Conservation (phyloP, 352 stramenopile species). For the Phytophthora brassicae region DNA sequence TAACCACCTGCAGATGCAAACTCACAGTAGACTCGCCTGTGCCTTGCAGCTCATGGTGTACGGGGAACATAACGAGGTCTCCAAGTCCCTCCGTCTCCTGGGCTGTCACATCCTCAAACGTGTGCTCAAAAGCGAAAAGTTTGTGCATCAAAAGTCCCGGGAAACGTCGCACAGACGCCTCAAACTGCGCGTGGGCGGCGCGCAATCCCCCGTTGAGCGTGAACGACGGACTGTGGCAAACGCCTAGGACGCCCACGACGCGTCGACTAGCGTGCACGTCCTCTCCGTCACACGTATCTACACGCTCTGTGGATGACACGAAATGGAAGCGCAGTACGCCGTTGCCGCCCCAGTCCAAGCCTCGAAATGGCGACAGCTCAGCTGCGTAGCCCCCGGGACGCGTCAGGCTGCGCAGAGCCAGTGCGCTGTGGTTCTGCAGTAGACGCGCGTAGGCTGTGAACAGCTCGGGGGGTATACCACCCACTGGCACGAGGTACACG, state of each 20-base stretch:
- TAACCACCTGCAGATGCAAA: constrained; percentile 77
- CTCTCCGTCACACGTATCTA: constrained; percentile 66
- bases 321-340: constrained; percentile 72
- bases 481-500: constrained; percentile 82
- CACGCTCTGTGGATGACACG: constrained; percentile 57
- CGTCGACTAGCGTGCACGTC: constrained; percentile 72
- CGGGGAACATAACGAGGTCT: constrained; percentile 84
- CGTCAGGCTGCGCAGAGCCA: constrained; percentile 70
- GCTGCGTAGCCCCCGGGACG: constrained; percentile 73
- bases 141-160: constrained; percentile 74
- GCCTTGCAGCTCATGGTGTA: constrained; percentile 62
- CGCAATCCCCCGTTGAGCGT: constrained; percentile 38
- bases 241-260: constrained; percentile 72
- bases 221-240: constrained; percentile 81
- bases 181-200: constrained; percentile 68
- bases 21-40: constrained; percentile 74
- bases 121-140: constrained; percentile 84
- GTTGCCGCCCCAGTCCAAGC: constrained; percentile 63
- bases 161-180: constrained; percentile 64
- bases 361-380: constrained; percentile 81
- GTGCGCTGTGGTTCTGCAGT: constrained; percentile 51
- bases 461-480: constrained; percentile 56
- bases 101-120: constrained; percentile 60
- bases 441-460: constrained; percentile 65
- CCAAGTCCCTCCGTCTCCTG: constrained; percentile 56